These are phyloP conservation scores for Blastobotrys raffinosifermentans DNA, from an alignment of 1,139 yeast species.

Conservation along the genomic window DNA sequence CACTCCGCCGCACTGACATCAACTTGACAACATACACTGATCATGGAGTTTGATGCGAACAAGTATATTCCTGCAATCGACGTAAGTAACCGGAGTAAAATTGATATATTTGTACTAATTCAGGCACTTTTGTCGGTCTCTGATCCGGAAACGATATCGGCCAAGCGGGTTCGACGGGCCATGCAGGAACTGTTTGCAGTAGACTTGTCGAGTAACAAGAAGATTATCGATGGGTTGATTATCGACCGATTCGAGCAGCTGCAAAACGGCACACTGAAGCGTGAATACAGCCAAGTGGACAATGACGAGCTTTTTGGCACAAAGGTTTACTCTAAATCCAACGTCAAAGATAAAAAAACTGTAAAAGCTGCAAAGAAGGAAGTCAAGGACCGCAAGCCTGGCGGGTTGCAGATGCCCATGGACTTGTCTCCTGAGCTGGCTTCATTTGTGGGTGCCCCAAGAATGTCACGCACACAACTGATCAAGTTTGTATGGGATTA, in stretches of 20 bases:
- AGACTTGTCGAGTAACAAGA: constrained; percentile 48
- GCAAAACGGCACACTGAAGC: constrained; percentile 10
- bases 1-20: background rate
- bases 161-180: constrained; percentile 64
- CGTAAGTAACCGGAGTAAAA: constrained; percentile 37
- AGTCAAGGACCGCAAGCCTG: constrained; percentile 6
- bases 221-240: constrained; percentile 55
- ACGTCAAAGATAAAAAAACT: constrained; percentile 6
- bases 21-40: constrained; percentile 1
- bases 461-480: constrained; percentile 61
- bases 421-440: constrained; percentile 48
- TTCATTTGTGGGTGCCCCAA: constrained; percentile 41
- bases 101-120: constrained; percentile 1
- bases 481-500: constrained; percentile 71
- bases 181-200: constrained; percentile 59
- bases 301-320: constrained; percentile 2
- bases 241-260: constrained; percentile 42
- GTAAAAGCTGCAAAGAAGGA: constrained; percentile 6
- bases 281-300: constrained; percentile 3
- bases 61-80: constrained; percentile 63
- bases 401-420: constrained; percentile 27
- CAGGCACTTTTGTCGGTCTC: constrained; percentile 72
- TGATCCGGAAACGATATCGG: constrained; percentile 64
- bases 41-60: constrained; percentile 14
- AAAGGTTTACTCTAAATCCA: constrained; percentile 1